phyloP scores from a whole-genome alignment of 805 yeast genomes.

The Zygoascus flipseniorum region DNA sequence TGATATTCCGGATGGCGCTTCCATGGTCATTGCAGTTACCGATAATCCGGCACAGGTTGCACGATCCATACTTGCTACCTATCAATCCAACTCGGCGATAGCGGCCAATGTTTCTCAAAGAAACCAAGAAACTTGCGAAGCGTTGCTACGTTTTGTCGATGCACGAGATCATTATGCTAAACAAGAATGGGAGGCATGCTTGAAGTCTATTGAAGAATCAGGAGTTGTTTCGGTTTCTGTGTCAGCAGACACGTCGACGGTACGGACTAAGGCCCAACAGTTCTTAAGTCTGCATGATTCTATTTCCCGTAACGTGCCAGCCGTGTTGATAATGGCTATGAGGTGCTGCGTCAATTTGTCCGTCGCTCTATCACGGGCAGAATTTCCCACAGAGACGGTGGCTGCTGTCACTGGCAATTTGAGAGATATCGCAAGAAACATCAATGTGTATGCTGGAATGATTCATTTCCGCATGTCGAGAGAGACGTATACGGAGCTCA shows the following conservation, averaged over 20 bases:
- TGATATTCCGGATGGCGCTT: constrained; percentile 24
- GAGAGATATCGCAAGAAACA: constrained; percentile 63
- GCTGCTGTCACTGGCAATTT: constrained; percentile 48
- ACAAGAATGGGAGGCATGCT: constrained; percentile 50
- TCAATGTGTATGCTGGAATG: constrained; percentile 79
- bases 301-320: constrained; percentile 71
- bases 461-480: constrained; percentile 25
- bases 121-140: constrained; percentile 56
- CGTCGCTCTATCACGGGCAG: constrained; percentile 28
- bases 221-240: constrained; percentile 56
- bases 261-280: constrained; percentile 64
- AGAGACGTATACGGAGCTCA: constrained; percentile 65
- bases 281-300: constrained; percentile 57
- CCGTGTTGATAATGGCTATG: constrained; percentile 73
- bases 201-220: constrained; percentile 47
- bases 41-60: constrained; percentile 33
- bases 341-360: constrained; percentile 57
- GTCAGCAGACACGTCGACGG: constrained; percentile 39
- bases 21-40: constrained; percentile 25
- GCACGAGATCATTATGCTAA: constrained; percentile 53
- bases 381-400: constrained; percentile 38
- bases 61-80: constrained; percentile 29
- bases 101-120: constrained; percentile 44
- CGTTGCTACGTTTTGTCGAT: constrained; percentile 56
- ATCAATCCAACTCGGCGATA: constrained; percentile 50